Conservation (phyloP, 225 moss, liverwort and hornwort genomes). For the Climacium dendroides region DNA sequence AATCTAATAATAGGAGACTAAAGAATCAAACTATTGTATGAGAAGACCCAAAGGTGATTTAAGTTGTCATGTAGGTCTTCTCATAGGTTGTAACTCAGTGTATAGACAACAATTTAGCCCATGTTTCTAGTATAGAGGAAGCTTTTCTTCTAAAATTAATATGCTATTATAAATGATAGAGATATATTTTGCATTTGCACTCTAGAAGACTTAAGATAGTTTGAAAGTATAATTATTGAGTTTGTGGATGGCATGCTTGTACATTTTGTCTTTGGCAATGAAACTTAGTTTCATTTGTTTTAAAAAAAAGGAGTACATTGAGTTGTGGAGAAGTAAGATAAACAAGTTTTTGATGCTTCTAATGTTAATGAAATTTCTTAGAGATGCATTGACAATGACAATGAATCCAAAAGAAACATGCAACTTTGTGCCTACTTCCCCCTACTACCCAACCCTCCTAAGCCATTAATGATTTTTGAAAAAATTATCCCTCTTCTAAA, state of each 20-base stretch:
- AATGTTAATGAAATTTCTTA: background rate
- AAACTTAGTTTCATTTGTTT: too few species aligned
- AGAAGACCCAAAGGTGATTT: background rate
- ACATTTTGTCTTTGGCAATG: too few species aligned
- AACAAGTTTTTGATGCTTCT: background rate
- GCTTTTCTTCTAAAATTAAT: background rate
- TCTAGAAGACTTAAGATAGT: fast-evolving
- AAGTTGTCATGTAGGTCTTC: background rate
- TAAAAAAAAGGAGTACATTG: too few species aligned
- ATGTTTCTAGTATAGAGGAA: background rate
- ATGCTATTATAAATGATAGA: fast-evolving
- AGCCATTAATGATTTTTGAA: too few species aligned
- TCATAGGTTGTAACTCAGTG: background rate
- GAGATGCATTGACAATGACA: too few species aligned
- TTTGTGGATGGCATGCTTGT: too few species aligned
- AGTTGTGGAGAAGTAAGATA: background rate
- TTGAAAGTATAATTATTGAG: too few species aligned
- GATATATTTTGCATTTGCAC: background rate
- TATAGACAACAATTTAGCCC: background rate
- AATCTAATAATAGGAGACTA: background rate
- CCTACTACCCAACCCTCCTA: too few species aligned
- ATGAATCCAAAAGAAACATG: too few species aligned
- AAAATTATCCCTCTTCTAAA: too few species aligned
- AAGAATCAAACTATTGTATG: background rate
- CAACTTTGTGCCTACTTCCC: too few species aligned